Evolutionary conservation across 306 rosid species (phyloP).

Genomic region (Ziziphus jujuba): DNA sequence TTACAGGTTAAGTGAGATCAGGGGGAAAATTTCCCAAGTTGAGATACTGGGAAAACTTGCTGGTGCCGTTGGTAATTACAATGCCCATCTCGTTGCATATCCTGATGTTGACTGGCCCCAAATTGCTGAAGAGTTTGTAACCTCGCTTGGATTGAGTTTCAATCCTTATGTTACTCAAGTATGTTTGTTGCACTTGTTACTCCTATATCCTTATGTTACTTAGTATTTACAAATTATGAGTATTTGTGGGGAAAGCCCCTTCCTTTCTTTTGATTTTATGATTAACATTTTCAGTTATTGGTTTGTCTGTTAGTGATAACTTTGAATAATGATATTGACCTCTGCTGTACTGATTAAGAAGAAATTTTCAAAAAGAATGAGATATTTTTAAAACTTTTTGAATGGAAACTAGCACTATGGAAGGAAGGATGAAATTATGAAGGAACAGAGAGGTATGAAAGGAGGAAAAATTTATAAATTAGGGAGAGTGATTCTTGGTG

Average conservation of each 20-base stretch:
- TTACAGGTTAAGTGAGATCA: conserved; percentile 71
- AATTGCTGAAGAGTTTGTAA: conserved; percentile 69
- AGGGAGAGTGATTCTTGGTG: no score
- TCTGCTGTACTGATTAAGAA: no score
- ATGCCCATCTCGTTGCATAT: conserved; percentile 88
- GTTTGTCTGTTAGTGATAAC: background rate
- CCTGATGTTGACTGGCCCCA: conserved; percentile 70
- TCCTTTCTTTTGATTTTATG: background rate
- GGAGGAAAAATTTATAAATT: no score
- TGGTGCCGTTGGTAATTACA: conserved; percentile 96
- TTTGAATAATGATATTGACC: conserved; percentile 5
- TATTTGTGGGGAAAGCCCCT: background rate
- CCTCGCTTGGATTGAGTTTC: conserved; percentile 72
- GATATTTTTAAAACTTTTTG: no score
- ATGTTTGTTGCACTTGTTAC: conserved; percentile 10
- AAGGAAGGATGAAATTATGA: no score
- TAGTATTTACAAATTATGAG: background rate
- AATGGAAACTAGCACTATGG: no score
- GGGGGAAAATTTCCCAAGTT: conserved; percentile 58
- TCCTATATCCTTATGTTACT: background rate
- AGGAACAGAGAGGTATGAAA: no score
- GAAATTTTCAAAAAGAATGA: no score
- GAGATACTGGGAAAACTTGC: conserved; percentile 88
- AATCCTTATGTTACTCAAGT: conserved; percentile 86
- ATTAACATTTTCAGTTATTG: background rate